phyloP scores from a whole-genome alignment of 83 land plant genomes.

The Thuja plicata region DNA sequence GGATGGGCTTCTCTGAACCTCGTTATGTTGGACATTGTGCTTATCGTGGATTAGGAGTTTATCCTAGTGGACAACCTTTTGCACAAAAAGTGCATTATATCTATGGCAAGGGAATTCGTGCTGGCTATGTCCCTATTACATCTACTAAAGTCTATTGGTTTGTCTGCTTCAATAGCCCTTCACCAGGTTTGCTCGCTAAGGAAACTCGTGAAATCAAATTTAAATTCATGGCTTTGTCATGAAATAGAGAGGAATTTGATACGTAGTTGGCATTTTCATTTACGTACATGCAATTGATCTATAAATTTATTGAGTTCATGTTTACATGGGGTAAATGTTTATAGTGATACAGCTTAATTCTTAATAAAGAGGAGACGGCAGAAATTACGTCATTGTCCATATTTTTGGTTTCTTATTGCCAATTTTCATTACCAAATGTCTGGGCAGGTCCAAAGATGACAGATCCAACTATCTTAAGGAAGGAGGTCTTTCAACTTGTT shows the following conservation, averaged over 20 bases:
- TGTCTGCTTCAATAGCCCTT: constrained; percentile 56
- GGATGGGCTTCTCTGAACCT: constrained; percentile 80
- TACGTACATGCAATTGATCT: neutral
- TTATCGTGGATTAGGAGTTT: constrained; percentile 69
- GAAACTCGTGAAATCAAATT: neutral
- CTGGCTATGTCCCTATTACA: constrained; percentile 71
- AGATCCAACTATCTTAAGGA: constrained; percentile 48
- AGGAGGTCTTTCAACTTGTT: constrained; percentile 53
- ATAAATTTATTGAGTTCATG: neutral
- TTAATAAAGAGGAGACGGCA: neutral
- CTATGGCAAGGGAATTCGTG: constrained; percentile 76
- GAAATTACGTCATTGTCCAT: neutral
- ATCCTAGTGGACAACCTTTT: constrained; percentile 56
- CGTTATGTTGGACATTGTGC: constrained; percentile 77
- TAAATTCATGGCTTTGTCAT: neutral
- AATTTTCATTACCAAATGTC: neutral
- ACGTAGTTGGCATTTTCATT: neutral
- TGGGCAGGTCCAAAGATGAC: constrained; percentile 50
- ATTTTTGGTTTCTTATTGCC: neutral
- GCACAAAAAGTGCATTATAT: constrained; percentile 49
- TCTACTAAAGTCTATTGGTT: constrained; percentile 79
- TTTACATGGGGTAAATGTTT: neutral
- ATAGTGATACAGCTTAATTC: neutral
- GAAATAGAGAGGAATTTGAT: neutral
- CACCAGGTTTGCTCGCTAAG: constrained; percentile 36